These are phyloP conservation scores for Phytophthora fragariaefolia DNA, from an alignment of 352 stramenopile species.

Conservation along the genomic window DNA sequence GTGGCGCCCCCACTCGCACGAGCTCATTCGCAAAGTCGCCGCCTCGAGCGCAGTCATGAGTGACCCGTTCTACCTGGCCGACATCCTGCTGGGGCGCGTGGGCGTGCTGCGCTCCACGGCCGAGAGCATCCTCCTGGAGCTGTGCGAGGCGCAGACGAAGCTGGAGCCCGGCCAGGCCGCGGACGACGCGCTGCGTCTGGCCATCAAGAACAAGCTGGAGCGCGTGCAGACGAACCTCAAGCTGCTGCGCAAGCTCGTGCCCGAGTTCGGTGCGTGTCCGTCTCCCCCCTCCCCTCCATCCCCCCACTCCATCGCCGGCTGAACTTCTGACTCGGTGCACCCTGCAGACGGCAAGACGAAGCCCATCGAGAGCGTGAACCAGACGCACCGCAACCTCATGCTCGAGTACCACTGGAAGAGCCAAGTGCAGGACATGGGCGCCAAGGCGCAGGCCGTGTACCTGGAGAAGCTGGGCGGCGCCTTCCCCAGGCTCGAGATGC, in stretches of 20 bases:
- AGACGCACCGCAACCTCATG: slow-evolving; percentile 90
- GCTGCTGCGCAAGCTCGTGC: slow-evolving; percentile 81
- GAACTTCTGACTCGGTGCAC: no score
- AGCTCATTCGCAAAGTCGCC: slow-evolving; percentile 19
- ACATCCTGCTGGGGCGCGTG: slow-evolving; percentile 85
- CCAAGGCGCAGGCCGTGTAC: slow-evolving; percentile 84
- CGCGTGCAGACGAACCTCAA: slow-evolving; percentile 89
- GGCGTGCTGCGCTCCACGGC: slow-evolving; percentile 84
- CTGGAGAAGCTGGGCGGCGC: slow-evolving; percentile 71
- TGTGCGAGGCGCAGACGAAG: slow-evolving; percentile 76
- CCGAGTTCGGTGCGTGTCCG: slow-evolving; percentile 78
- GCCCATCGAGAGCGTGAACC: slow-evolving; percentile 82
- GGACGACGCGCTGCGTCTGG: slow-evolving; percentile 74
- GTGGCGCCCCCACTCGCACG: no score
- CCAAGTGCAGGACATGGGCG: slow-evolving; percentile 87
- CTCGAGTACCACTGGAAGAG: slow-evolving; percentile 92
- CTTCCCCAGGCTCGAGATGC: slow-evolving; percentile 85
- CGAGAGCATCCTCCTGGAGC: slow-evolving; percentile 87
- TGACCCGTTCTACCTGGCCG: slow-evolving; percentile 87
- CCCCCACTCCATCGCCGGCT: no score
- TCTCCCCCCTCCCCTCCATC: no score
- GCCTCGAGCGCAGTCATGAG: slow-evolving; percentile 54
- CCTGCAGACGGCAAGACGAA: slow-evolving; percentile 84
- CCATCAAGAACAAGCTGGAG: slow-evolving; percentile 88
- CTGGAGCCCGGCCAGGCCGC: slow-evolving; percentile 51